A percentile compares a stretch with the other conserved stretches of the same genome.
Evolutionary conservation across 2,329 filamentous ascomycete genomes (phyloP).

Genomic region (Colletotrichum incanum): DNA sequence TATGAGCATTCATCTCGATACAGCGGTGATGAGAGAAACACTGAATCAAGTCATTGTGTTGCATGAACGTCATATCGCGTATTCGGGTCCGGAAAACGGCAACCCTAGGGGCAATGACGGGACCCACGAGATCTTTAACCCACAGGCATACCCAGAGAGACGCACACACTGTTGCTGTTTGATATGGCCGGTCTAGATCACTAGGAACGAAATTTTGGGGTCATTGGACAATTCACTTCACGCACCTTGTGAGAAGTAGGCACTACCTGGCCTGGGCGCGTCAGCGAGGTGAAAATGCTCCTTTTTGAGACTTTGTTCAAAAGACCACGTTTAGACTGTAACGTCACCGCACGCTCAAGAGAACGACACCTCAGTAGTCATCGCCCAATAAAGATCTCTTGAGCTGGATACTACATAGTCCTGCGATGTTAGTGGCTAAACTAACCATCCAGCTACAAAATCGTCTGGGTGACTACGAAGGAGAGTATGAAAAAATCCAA

Average conservation of each 20-base stretch:
- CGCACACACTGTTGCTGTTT: not conserved
- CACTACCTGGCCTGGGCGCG: not conserved
- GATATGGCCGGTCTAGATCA: not conserved
- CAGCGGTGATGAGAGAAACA: not conserved
- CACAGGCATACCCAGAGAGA: not conserved
- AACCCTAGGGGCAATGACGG: not conserved
- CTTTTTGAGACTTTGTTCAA: not conserved
- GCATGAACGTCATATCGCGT: not conserved
- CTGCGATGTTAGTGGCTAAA: not conserved
- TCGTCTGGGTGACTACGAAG: not conserved
- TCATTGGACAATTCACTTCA: not conserved
- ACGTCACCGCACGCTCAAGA: not conserved
- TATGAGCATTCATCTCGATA: not conserved
- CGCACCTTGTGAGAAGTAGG: not conserved
- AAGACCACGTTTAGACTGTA: not conserved
- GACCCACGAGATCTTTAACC: not conserved
- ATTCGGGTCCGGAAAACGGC: not conserved
- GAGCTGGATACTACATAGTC: too few species aligned
- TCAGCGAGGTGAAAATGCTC: not conserved
- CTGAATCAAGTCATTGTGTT: not conserved
- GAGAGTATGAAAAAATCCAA: not conserved
- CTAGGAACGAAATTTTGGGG: not conserved
- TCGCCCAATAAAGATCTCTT: not conserved
- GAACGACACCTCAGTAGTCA: not conserved
- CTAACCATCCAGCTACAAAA: not conserved